Conservation (phyloP, 345 rosid genomes). For the Microthlaspi erraticum region DNA sequence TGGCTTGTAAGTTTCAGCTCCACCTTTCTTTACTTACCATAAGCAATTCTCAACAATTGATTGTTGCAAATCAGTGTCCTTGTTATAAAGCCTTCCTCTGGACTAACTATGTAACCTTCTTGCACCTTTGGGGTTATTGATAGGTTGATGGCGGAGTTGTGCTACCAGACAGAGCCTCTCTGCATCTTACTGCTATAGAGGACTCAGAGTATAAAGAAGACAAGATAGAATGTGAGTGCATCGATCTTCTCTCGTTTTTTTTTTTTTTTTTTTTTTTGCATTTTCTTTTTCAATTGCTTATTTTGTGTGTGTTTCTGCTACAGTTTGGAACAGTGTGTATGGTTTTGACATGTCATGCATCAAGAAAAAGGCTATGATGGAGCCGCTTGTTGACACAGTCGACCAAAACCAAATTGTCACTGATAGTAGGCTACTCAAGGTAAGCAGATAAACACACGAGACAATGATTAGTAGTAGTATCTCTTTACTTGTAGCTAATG, state of each 20-base stretch:
- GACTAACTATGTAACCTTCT: constrained; percentile 4
- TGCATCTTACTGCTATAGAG: constrained; percentile 87
- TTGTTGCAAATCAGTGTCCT: neutral
- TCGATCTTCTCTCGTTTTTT: neutral
- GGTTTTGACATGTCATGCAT: constrained; percentile 98
- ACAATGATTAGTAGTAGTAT: constrained; percentile 3
- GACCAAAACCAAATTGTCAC: constrained; percentile 95
- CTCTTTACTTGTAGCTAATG: constrained; percentile 28
- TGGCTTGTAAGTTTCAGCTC: constrained; percentile 82
- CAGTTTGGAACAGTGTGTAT: constrained; percentile 95
- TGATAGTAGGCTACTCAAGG: constrained; percentile 82
- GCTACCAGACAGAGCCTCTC: constrained; percentile 93
- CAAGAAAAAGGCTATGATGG: constrained; percentile 94
- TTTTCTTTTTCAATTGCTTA: neutral
- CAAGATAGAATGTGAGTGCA: constrained; percentile 86
- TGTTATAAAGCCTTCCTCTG: neutral
- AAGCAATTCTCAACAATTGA: no score
- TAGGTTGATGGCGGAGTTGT: constrained; percentile 84
- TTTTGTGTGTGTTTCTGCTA: constrained; percentile 13
- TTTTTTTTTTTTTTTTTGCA: constrained; percentile 10
- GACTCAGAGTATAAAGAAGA: constrained; percentile 97
- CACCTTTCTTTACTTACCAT: constrained; percentile 11
- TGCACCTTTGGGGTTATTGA: constrained; percentile 12
- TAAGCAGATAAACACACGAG: constrained; percentile 32
- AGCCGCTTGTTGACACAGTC: constrained; percentile 96